Evolutionary conservation across 176 grass and related monocot genomes (phyloP).

Genomic region (Aegilops tauschii): DNA sequence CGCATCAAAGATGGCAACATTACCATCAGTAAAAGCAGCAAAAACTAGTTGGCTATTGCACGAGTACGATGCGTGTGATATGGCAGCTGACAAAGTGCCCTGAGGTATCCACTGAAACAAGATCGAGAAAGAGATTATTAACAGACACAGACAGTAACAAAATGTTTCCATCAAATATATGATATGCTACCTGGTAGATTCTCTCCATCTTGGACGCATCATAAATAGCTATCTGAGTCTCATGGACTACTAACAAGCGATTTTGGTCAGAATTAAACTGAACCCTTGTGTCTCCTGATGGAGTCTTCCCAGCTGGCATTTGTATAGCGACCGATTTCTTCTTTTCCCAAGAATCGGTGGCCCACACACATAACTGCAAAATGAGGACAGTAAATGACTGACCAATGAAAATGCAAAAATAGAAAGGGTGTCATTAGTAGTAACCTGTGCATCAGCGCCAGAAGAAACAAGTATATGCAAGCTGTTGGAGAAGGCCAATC

Average conservation of each 20-base stretch:
- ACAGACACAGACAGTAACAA: not conserved
- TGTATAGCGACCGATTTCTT: conserved; percentile 73
- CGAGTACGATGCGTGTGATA: conserved; percentile 82
- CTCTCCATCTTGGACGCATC: conserved; percentile 84
- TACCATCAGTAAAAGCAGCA: conserved; percentile 82
- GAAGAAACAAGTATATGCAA: conserved; percentile 89
- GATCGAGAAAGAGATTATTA: conserved; percentile 26
- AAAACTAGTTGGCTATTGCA: conserved; percentile 87
- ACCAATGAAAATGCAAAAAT: not conserved
- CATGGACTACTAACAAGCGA: conserved; percentile 89
- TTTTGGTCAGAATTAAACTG: conserved; percentile 90
- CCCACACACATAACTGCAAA: conserved; percentile 83
- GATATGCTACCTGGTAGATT: conserved; percentile 65
- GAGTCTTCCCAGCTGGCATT: conserved; percentile 73
- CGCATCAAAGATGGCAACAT: conserved; percentile 81
- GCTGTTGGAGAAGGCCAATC: conserved; percentile 83
- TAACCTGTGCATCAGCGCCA: conserved; percentile 95
- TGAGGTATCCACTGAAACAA: conserved; percentile 91
- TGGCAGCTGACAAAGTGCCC: conserved; percentile 63
- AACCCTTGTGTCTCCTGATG: conserved; percentile 79
- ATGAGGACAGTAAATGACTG: not conserved
- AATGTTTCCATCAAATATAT: conserved; percentile 14
- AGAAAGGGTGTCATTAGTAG: conserved; percentile 2
- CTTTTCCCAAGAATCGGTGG: conserved; percentile 84
- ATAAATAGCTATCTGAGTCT: conserved; percentile 94